Evolutionary conservation across 176 grass and related monocot genomes (phyloP).

Genomic region (Puya raimondii): DNA sequence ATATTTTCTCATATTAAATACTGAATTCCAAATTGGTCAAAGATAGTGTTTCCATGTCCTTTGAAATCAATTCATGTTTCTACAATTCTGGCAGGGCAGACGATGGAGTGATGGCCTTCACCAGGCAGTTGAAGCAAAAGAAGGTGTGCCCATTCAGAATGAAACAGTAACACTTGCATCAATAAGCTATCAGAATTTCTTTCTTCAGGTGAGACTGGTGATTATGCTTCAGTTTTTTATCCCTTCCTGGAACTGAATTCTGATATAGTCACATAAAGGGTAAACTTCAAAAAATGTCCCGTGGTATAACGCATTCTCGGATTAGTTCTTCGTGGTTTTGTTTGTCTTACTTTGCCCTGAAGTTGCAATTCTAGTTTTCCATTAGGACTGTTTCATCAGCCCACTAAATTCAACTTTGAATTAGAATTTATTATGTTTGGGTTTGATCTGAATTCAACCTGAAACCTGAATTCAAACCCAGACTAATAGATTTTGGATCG

Average conservation of each 20-base stretch:
- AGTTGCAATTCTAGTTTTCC: too few relatives aligned
- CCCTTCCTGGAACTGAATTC: background rate
- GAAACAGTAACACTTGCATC: conserved; percentile 97
- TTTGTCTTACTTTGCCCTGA: too few relatives aligned
- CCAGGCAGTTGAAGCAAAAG: conserved; percentile 98
- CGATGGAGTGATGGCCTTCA: conserved; percentile 99
- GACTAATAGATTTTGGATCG: too few relatives aligned
- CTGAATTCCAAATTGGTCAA: too few relatives aligned
- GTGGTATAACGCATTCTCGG: background rate
- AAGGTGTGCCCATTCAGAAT: conserved; percentile 87
- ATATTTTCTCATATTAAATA: background rate
- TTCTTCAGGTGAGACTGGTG: conserved; percentile 67
- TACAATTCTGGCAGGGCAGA: conserved; percentile 53
- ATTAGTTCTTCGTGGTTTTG: too few relatives aligned
- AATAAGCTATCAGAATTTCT: conserved; percentile 99
- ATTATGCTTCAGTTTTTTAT: background rate
- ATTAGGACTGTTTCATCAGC: too few relatives aligned
- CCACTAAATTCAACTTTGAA: too few relatives aligned
- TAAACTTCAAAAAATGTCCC: too few relatives aligned
- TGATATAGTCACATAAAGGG: too few relatives aligned
- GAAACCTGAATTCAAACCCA: too few relatives aligned
- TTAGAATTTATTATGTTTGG: too few relatives aligned
- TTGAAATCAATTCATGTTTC: conserved; percentile 19
- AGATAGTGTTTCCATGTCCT: conserved; percentile 3
- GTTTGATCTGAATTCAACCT: too few relatives aligned